Conservation (phyloP, 2,329 filamentous ascomycete species). For the Trichoderma sp. region DNA sequence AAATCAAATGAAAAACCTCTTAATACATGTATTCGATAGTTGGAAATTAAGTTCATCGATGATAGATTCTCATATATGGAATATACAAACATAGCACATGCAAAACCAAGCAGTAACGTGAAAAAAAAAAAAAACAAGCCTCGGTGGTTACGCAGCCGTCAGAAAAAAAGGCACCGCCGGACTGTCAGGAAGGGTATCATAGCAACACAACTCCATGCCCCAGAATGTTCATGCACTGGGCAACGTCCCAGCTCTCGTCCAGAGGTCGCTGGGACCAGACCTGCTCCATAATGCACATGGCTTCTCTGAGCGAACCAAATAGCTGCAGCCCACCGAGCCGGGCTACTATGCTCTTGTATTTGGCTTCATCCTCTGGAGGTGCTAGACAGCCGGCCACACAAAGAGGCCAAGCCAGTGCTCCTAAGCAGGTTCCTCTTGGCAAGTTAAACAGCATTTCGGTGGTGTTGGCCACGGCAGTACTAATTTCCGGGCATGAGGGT, state of each 20-base stretch:
- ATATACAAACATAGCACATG: background rate
- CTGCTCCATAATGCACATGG: slow-evolving; percentile 45
- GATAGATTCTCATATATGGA: background rate
- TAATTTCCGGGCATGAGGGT: slow-evolving; percentile 44
- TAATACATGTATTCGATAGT: background rate
- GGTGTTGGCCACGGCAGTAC: slow-evolving; percentile 33
- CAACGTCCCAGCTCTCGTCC: slow-evolving; percentile 45
- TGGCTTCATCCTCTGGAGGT: slow-evolving; percentile 39
- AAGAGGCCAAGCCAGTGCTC: slow-evolving; percentile 42
- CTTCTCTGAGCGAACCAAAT: slow-evolving; percentile 46
- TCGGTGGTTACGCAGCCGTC: background rate
- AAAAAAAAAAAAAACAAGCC: background rate
- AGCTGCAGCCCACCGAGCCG: slow-evolving; percentile 43
- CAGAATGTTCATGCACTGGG: slow-evolving; percentile 42
- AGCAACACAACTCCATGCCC: slow-evolving; percentile 42
- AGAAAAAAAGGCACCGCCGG: background rate
- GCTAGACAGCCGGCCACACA: slow-evolving; percentile 44
- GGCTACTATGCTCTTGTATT: slow-evolving; percentile 42
- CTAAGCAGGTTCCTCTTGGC: slow-evolving; percentile 33
- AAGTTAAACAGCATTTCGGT: slow-evolving; percentile 36
- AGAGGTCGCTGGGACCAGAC: slow-evolving; percentile 43
- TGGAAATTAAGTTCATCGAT: background rate
- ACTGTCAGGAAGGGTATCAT: slow-evolving; percentile 28
- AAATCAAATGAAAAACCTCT: background rate
- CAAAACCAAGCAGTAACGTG: background rate